phyloP scores from a whole-genome alignment of 1,284 basidiomycete genomes.

The Mycena citricolor region DNA sequence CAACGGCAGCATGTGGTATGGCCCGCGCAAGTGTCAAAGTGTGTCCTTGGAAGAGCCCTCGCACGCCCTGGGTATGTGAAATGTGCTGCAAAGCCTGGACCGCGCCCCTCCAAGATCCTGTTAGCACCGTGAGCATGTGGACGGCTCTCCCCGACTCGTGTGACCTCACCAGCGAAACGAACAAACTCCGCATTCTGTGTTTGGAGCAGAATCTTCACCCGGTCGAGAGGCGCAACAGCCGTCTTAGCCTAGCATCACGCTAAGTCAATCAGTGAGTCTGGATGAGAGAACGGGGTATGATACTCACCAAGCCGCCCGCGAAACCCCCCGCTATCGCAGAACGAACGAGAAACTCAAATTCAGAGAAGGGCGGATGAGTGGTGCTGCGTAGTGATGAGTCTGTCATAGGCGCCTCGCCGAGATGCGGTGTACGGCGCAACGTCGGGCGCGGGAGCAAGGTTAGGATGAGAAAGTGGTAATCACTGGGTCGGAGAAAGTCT shows the following conservation, averaged over 20 bases:
- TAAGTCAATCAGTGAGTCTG: constrained; percentile 20
- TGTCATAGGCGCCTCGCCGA: too few relatives aligned
- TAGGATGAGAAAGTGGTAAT: too few relatives aligned
- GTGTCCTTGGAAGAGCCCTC: constrained; percentile 93
- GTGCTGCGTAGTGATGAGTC: too few relatives aligned
- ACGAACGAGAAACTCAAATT: constrained; percentile 40
- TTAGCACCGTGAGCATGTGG: constrained; percentile 5
- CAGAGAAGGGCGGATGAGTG: constrained; percentile 8
- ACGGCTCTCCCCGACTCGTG: constrained; percentile 3
- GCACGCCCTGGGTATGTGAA: constrained; percentile 68
- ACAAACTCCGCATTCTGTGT: constrained; percentile 94
- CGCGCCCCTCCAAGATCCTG: constrained; percentile 82
- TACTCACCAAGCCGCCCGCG: constrained; percentile 88
- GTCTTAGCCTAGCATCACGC: constrained; percentile 79
- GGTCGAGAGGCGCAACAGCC: constrained; percentile 93
- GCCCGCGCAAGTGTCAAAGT: constrained; percentile 84
- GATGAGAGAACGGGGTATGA: constrained; percentile 14
- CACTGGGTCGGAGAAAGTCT: too few relatives aligned
- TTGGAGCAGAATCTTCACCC: constrained; percentile 99
- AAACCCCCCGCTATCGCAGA: constrained; percentile 90
- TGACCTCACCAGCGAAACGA: constrained; percentile 82
- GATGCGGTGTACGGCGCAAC: too few relatives aligned
- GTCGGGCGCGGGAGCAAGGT: too few relatives aligned
- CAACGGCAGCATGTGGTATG: constrained; percentile 97
- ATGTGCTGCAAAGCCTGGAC: constrained; percentile 83